Percentiles rank a stretch among this genome's conserved stretches.
Evolutionary conservation across 805 yeast species (phyloP).

Genomic region (Candida ovalis): DNA sequence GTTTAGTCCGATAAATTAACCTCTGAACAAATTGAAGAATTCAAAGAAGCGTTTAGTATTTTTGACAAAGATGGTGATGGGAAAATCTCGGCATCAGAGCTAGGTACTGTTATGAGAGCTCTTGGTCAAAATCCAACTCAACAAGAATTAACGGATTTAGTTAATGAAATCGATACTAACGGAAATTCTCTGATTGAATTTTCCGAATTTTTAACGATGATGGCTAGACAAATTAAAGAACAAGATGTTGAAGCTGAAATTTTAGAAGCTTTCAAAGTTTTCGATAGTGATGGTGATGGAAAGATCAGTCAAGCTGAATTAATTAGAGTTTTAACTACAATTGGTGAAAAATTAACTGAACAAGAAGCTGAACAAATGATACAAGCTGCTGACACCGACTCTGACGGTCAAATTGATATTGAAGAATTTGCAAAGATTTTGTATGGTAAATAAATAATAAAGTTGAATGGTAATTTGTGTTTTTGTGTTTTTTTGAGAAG

Average conservation of each 20-base stretch:
- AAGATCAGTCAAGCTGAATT: slow-evolving; percentile 94
- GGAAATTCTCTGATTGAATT: slow-evolving; percentile 88
- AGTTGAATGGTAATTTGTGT: background rate
- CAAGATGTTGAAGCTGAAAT: slow-evolving; percentile 97
- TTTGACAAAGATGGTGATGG: slow-evolving; percentile 98
- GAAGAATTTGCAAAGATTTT: slow-evolving; percentile 92
- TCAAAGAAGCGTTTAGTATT: slow-evolving; percentile 95
- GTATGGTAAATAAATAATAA: slow-evolving; percentile 53
- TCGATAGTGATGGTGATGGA: slow-evolving; percentile 95
- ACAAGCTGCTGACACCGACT: slow-evolving; percentile 90
- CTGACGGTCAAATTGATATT: slow-evolving; percentile 96
- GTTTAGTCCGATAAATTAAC: slow-evolving; percentile 84
- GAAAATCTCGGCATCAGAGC: slow-evolving; percentile 89
- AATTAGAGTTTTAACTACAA: slow-evolving; percentile 93
- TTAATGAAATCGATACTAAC: slow-evolving; percentile 95
- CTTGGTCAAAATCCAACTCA: slow-evolving; percentile 96
- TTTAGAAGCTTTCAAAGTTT: slow-evolving; percentile 96
- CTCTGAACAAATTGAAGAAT: slow-evolving; percentile 94
- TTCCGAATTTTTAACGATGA: slow-evolving; percentile 77
- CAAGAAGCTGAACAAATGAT: slow-evolving; percentile 98
- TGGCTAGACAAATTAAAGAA: slow-evolving; percentile 93
- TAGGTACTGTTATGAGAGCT: slow-evolving; percentile 99
- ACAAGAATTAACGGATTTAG: slow-evolving; percentile 92
- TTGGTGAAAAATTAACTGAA: slow-evolving; percentile 94
- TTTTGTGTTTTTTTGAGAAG: slow-evolving; percentile 1